phyloP scores from a whole-genome alignment of 371 early-diverging fungal species.

The Batrachochytrium dendrobatidis region DNA sequence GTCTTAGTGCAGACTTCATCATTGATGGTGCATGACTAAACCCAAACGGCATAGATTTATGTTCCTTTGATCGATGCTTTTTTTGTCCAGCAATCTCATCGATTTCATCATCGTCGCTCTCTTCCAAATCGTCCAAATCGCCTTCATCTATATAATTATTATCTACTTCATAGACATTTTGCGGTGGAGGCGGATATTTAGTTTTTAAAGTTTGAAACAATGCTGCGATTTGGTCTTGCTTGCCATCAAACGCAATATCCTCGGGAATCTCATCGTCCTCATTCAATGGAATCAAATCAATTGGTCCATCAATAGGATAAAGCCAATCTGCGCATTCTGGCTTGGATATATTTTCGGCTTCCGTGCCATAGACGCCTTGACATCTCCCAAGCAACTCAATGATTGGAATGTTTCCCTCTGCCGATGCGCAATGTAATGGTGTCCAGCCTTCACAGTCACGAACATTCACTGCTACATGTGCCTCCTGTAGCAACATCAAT shows the following conservation, averaged over 20 bases:
- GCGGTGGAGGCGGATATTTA: conserved; percentile 4
- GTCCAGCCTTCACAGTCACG: conserved; percentile 71
- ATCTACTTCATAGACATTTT: neutral
- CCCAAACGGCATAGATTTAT: neutral
- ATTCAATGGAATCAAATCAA: conserved; percentile 28
- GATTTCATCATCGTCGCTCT: conserved; percentile 6
- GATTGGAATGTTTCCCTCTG: conserved; percentile 49
- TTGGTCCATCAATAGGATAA: conserved; percentile 33
- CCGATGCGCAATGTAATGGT: conserved; percentile 64
- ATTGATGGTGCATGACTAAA: neutral
- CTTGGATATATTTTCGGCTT: neutral
- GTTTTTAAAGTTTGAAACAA: conserved; percentile 2
- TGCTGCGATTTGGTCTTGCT: neutral
- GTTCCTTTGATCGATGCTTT: neutral
- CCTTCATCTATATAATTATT: neutral
- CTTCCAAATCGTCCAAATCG: neutral
- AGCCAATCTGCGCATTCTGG: conserved; percentile 11
- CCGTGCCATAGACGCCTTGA: conserved; percentile 15
- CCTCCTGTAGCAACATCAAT: conserved; percentile 32
- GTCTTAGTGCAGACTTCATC: neutral
- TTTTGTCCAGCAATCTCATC: conserved; percentile 3
- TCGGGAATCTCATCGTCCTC: conserved; percentile 36
- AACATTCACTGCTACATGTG: conserved; percentile 45
- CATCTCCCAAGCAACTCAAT: conserved; percentile 37
- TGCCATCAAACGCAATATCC: conserved; percentile 10